Conservation (phyloP, 768 basidiomycete genomes). For the Podaxis sp. region DNA sequence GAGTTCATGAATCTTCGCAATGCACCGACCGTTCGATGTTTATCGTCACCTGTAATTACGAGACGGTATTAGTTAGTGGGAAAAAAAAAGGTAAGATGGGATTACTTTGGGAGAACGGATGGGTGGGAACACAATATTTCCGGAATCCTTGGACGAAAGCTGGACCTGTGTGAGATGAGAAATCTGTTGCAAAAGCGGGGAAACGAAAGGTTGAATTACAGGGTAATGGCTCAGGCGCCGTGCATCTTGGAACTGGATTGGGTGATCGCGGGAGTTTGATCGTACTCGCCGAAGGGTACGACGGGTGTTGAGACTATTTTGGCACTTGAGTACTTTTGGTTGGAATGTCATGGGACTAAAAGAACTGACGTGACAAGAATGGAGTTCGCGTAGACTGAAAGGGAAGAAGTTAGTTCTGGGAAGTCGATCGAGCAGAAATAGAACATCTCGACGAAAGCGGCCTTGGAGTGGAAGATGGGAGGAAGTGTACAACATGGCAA, state of each 20-base stretch:
- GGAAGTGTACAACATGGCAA: not conserved
- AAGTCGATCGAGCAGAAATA: not conserved
- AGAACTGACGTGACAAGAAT: constrained; percentile 29
- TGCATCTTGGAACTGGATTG: constrained; percentile 13
- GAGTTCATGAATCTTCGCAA: not conserved
- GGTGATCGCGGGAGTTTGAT: constrained; percentile 11
- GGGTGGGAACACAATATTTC: not conserved
- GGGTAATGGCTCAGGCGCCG: constrained; percentile 8
- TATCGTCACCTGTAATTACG: not conserved
- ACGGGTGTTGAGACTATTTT: constrained; percentile 16
- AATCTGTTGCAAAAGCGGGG: not conserved
- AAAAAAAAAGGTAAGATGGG: not conserved
- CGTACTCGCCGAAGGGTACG: constrained; percentile 16
- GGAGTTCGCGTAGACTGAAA: constrained; percentile 43
- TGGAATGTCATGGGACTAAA: not conserved
- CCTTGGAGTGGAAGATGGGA: not conserved
- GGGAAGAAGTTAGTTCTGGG: not conserved
- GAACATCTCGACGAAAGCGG: not conserved
- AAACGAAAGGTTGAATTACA: not conserved
- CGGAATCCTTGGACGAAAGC: not conserved
- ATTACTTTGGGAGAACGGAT: constrained; percentile 7
- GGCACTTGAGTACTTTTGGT: not conserved
- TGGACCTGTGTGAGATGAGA: not conserved
- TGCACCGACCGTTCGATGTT: constrained; percentile 9
- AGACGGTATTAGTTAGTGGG: not conserved